Evolutionary conservation across 1,284 basidiomycete genomes (phyloP), one percentile per base, ranked within the genome.

Genomic region (Ustilago crameri): DNA sequence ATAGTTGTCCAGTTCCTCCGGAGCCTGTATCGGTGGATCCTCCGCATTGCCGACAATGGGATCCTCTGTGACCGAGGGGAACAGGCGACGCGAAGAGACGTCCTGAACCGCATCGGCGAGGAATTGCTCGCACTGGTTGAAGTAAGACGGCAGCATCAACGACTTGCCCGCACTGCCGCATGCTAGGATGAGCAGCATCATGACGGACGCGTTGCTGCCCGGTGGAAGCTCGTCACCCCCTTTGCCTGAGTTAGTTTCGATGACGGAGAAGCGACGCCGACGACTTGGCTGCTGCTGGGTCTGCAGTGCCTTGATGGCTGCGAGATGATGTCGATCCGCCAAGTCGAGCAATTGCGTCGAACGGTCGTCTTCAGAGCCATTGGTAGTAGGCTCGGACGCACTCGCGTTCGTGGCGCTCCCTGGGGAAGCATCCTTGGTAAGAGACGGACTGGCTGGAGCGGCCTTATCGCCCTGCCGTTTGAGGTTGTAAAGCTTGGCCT

Each of bases 121-220:
- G 46, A 65, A 71, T 30, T 71, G 62, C 45, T 71, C 68, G 54
- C 62, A 65, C 49, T 71, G 68, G 27, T 71, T 65, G 43, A 71
- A 66, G 51, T 71, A 71, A 10, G 68, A 71, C 1, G 68, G 62
- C 38, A 71, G 49, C 68, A 71, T 71, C n/a, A 71, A 57, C 30
- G 61, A 65, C 49, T 71, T 71, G 42, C 62, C 62, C 10, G 51
- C 58, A 12, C 47, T 46, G 37, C 62, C 56, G 55, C 68, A 71
- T 9, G 68, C 57, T 17, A 58, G 30, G 45, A 71, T 65, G 49
- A 71, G 62, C 43, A 71, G 26, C 45, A 71, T 53, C 68, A 71
- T 71, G 9, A 52, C 51, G 1, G 56, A 57, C 14, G 68, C 68
- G 32, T 71, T 71, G 58, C 62, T 65, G 26, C 58, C 68, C 2